phyloP scores from a whole-genome alignment of 2,329 filamentous ascomycete genomes.

The Xylaria sp. region DNA sequence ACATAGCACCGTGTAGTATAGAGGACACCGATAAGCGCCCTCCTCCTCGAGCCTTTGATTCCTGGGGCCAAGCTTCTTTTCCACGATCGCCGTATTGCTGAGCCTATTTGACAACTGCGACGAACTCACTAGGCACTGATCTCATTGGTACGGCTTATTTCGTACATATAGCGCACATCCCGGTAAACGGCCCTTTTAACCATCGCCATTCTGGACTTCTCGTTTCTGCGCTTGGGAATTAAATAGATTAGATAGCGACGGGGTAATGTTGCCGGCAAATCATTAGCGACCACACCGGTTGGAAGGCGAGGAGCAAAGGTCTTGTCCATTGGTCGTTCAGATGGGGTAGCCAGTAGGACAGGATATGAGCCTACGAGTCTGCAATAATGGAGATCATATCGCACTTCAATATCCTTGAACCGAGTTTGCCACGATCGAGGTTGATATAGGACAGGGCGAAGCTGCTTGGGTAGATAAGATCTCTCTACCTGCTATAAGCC shows the following conservation, averaged over 20 bases:
- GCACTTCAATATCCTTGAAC: constrained; percentile 5
- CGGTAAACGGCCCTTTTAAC: constrained; percentile 20
- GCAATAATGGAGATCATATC: neutral
- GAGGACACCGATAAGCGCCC: neutral
- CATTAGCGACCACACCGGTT: constrained; percentile 8
- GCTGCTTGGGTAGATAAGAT: constrained; percentile 8
- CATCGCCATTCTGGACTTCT: constrained; percentile 16
- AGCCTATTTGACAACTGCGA: constrained; percentile 10
- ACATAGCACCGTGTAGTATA: neutral
- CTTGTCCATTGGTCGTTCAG: constrained; percentile 11
- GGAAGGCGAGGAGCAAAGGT: neutral
- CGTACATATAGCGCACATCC: constrained; percentile 14
- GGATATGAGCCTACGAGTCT: neutral
- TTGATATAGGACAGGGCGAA: neutral
- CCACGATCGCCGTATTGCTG: constrained; percentile 13
- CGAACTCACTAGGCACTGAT: constrained; percentile 12
- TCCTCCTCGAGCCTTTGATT: neutral
- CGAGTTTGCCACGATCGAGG: neutral
- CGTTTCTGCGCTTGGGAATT: constrained; percentile 7
- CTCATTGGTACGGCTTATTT: constrained; percentile 28
- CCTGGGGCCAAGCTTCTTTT: constrained; percentile 1
- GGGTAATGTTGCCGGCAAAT: constrained; percentile 22
- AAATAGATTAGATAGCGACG: constrained; percentile 15
- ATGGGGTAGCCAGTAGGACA: constrained; percentile 10
- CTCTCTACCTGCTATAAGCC: neutral